Evolutionary conservation across 2,329 filamentous ascomycete genomes (phyloP).

Genomic region (Ophiostoma triangulosporum): DNA sequence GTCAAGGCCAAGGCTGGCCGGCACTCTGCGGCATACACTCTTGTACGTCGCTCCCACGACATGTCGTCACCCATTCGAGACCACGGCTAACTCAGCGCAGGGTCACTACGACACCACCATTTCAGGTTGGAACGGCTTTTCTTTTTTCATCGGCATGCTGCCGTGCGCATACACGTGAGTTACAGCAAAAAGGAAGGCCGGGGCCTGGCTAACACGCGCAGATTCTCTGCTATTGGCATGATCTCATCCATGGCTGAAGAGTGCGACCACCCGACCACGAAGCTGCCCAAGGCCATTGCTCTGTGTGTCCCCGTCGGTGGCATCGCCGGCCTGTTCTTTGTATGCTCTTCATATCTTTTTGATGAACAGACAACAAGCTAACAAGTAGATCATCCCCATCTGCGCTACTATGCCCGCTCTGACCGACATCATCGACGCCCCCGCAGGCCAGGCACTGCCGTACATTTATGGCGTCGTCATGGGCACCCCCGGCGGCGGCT

Average conservation of each 20-base stretch:
- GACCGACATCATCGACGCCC: conserved; percentile 26
- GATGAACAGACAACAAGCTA: background rate
- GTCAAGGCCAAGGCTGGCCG: conserved; percentile 20
- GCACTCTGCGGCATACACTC: background rate
- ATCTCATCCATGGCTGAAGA: conserved; percentile 11
- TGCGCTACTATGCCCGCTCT: conserved; percentile 40
- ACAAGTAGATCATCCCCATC: conserved; percentile 26
- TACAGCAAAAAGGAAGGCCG: background rate
- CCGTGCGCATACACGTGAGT: conserved; percentile 7
- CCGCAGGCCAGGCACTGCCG: conserved; percentile 29
- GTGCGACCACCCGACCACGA: conserved; percentile 7
- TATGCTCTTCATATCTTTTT: background rate
- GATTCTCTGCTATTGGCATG: conserved; percentile 10
- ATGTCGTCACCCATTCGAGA: background rate
- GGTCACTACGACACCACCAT: conserved; percentile 7
- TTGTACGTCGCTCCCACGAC: background rate
- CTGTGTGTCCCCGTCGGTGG: conserved; percentile 7
- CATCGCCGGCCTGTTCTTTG: conserved; percentile 8
- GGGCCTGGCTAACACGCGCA: background rate
- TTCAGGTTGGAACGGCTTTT: conserved; percentile 29
- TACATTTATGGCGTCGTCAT: conserved; percentile 34
- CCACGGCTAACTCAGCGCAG: background rate
- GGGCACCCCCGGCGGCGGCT: conserved; percentile 26
- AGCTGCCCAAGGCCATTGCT: conserved; percentile 6
- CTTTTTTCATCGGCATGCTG: conserved; percentile 10